phyloP scores from a whole-genome alignment of 371 early-diverging fungal species.

The Mucor sp. region DNA sequence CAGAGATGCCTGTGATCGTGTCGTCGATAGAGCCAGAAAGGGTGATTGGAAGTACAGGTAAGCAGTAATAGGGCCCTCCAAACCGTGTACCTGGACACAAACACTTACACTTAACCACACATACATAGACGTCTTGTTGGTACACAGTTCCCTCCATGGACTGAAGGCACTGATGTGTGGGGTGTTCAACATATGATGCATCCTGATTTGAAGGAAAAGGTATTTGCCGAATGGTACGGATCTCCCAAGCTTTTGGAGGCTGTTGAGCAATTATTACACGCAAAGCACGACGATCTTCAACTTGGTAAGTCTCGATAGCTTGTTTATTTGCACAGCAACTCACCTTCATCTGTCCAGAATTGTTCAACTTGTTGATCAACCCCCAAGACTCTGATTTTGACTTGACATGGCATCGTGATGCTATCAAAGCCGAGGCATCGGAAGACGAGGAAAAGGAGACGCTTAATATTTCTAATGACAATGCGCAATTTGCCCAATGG shows the following conservation, averaged over 20 bases:
- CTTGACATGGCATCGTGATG: constrained; percentile 60
- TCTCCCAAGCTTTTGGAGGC: constrained; percentile 38
- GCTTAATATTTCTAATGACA: constrained; percentile 54
- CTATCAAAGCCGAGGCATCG: constrained; percentile 45
- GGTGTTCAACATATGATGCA: constrained; percentile 57
- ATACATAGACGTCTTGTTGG: constrained; percentile 48
- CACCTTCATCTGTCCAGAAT: constrained; percentile 25
- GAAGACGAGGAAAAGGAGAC: constrained; percentile 46
- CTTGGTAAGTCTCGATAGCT: constrained; percentile 30
- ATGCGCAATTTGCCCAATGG: no score
- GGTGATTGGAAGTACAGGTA: constrained; percentile 55
- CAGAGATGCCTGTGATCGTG: constrained; percentile 53
- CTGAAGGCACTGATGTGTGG: constrained; percentile 56
- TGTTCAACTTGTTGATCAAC: constrained; percentile 59
- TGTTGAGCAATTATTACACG: constrained; percentile 44
- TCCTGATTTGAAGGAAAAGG: constrained; percentile 51
- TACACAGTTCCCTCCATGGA: constrained; percentile 61
- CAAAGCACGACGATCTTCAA: constrained; percentile 45
- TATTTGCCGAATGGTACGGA: constrained; percentile 57
- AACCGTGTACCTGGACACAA: not conserved
- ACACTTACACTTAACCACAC: not conserved
- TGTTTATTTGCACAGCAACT: not conserved
- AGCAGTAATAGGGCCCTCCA: not conserved
- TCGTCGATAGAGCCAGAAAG: constrained; percentile 43
- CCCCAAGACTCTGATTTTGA: constrained; percentile 54